Base-by-base conservation (phyloP, 2,329 filamentous ascomycete genomes). In the Tolypocladium inflatum region DNA sequence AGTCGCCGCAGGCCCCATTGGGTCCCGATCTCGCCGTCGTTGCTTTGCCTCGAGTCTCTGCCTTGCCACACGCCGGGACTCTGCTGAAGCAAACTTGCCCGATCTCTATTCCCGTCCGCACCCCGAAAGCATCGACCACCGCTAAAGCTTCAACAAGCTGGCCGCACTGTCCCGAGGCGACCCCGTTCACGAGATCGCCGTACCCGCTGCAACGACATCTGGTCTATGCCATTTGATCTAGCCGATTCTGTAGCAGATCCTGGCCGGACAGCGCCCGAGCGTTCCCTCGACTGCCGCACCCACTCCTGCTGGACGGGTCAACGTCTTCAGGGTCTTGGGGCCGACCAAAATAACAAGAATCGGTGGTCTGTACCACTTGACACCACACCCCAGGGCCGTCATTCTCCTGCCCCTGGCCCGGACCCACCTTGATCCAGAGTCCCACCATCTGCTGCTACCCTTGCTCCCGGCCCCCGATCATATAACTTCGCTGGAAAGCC, bases 191-290 rank as follows among this genome's bases (percentile, higher is more conserved):
- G 26, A 60, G 61, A 63, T 62, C 61, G 59, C 61, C 59, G 53
- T 55, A 55, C 51, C 58, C 54, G 59, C 43, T 53, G 57, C 58
- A 59, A 50, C 61, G 60, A 48, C 56, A 58, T 59, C 58, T 56
- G 53, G 57, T 51, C 52, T 59, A 42, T 57, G 43, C 41, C 60
- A 33, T 45, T 15, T 55, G 58, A 59, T 61, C 59, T 61, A 60
- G 60, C 58, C 62, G 58, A 55, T 60, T 61, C 58, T 63, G 62
- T 62, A 60, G 54, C 58, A 60, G 56, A 62, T 59, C 55, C 63
- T 57, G 57, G 60, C 54, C 48, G 42, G 55, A 50, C 55, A 45
- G 56, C 39, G 63, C 63, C 60, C 62, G 58, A 62, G 63, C 62
- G 63, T 54, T 56, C 39, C 59, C 58, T 39, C 53, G 52, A 53